Evolutionary conservation across 805 yeast genomes (phyloP), one percentile per base, ranked within the genome.

Genomic region (Starmera pachycereana): DNA sequence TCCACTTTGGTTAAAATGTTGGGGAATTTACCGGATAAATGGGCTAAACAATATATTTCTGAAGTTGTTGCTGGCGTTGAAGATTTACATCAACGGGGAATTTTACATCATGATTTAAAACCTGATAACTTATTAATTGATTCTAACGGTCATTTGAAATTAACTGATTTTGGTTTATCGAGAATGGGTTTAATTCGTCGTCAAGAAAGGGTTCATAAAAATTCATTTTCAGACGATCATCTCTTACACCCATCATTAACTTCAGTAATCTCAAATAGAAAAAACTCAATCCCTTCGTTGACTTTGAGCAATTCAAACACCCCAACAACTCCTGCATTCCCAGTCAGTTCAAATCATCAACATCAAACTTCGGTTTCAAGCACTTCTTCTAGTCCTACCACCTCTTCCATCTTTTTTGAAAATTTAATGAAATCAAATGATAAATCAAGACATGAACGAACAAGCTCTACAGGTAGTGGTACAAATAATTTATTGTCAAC

Each of bases 161-260:
- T 94, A 44, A 89, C 97, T 1, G 98, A 92, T 62, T 92, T 92
- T 66, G 99, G 98, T 1, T 69, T 92, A 35, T 84, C 95, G 8
- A 69, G 95, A 55, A 78, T 88, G 69, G 97, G 97, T 28, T 73
- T 89, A 35, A 74, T 87, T 31, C 81, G 87, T 32, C 76, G 97
- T 59, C 96, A 88, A 54, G 70, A 73, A 52, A 50, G 29, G 10
- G 41, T 13, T 31, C 36, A 33, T 16, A 39, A 39, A 16, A 14
- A n/a, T 14, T 34, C 49, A 0, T 47, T 47, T 5, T 35, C 47
- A 5, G 36, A 31, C 3, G 59, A 54, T 19, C 57, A 53, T 10
- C 52, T 41, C 0, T 50, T 52, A 8, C 37, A 35, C 6, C 16
- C 8, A 12, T 14, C 33, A 3, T 8, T 32, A 14, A n/a, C 33